Evolutionary conservation across 1,284 basidiomycete genomes (phyloP).

Genomic region (Xerocomus tenax): DNA sequence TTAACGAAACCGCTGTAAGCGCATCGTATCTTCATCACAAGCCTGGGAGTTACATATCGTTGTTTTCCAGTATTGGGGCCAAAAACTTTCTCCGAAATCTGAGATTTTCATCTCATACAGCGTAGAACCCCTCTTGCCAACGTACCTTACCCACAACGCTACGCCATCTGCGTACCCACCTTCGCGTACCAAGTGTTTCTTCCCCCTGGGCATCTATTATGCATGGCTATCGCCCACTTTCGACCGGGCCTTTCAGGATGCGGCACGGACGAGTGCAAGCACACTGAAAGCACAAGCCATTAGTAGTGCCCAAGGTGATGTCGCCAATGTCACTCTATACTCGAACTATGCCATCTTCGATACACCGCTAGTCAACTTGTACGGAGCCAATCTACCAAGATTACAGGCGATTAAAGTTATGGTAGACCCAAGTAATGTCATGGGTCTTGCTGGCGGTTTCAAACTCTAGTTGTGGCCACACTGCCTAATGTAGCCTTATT

Average conservation of each 20-base stretch:
- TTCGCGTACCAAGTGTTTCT: slow-evolving; percentile 33
- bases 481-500: neutral
- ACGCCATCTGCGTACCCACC: slow-evolving; percentile 42
- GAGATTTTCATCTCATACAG: slow-evolving; percentile 34
- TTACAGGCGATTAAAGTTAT: slow-evolving; percentile 34
- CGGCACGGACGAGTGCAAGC: slow-evolving; percentile 33
- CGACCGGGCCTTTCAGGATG: slow-evolving; percentile 36
- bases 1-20: slow-evolving; percentile 11
- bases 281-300: slow-evolving; percentile 25
- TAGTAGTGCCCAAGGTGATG: slow-evolving; percentile 25
- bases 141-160: slow-evolving; percentile 36
- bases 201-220: slow-evolving; percentile 42
- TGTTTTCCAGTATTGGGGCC: too few species aligned
- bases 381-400: slow-evolving; percentile 37
- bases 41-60: too few species aligned
- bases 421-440: slow-evolving; percentile 44
- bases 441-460: slow-evolving; percentile 17
- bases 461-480: neutral
- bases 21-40: neutral
- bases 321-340: slow-evolving; percentile 37
- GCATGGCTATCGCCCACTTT: slow-evolving; percentile 32
- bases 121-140: slow-evolving; percentile 47
- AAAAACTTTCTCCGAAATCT: slow-evolving; percentile 15
- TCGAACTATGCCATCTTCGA: slow-evolving; percentile 44
- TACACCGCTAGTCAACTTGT: slow-evolving; percentile 39